These are phyloP conservation scores for Penicillium coffeae DNA, from an alignment of 495 filamentous ascomycete species.

Conservation along the genomic window DNA sequence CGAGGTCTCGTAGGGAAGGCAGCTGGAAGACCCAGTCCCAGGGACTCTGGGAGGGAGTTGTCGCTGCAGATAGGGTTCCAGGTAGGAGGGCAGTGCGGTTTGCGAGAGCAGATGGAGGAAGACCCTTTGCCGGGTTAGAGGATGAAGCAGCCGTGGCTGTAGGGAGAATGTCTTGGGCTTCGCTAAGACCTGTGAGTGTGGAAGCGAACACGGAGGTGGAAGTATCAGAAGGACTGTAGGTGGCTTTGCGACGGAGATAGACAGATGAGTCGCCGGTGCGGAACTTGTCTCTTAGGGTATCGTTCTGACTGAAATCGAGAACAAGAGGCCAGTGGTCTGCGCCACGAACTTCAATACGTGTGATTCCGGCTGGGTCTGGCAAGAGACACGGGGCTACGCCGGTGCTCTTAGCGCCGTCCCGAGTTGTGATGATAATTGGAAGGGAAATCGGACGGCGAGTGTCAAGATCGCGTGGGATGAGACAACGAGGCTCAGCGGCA, in stretches of 20 bases:
- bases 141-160: conserved; percentile 14
- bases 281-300: conserved; percentile 65
- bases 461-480: conserved; percentile 79
- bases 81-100: conserved; percentile 19
- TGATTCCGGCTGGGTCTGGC: conserved; percentile 69
- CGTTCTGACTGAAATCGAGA: conserved; percentile 69
- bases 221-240: conserved; percentile 57
- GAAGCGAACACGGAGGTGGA: conserved; percentile 65
- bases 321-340: conserved; percentile 81
- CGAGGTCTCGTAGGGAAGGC: conserved; percentile 57
- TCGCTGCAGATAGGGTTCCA: conserved; percentile 25
- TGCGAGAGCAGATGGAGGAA: conserved; percentile 26
- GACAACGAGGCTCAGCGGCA: conserved; percentile 82
- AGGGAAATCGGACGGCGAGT: conserved; percentile 73
- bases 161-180: conserved; percentile 38
- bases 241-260: conserved; percentile 74
- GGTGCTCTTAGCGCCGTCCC: conserved; percentile 40
- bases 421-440: conserved; percentile 58
- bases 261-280: conserved; percentile 64
- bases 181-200: conserved; percentile 52
- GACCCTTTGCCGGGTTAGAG: conserved; percentile 29
- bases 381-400: conserved; percentile 73
- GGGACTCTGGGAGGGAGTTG: conserved; percentile 34
- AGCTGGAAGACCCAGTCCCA: conserved; percentile 80
- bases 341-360: conserved; percentile 61